These are phyloP conservation scores for Neurospora sp. DNA, from an alignment of 495 filamentous ascomycete genomes.

Conservation along the genomic window DNA sequence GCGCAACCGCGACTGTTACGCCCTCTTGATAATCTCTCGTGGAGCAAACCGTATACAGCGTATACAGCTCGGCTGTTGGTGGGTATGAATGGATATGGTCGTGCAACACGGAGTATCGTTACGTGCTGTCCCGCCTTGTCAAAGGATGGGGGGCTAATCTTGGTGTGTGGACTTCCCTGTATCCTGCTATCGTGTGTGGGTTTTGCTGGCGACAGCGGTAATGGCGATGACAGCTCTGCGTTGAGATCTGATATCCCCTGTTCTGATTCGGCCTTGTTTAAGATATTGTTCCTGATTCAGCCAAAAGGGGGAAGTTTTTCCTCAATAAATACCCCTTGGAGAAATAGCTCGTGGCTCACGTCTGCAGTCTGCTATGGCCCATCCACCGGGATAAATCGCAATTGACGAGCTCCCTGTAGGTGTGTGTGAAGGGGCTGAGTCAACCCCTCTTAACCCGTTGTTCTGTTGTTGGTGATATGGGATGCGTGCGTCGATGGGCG, in stretches of 20 bases:
- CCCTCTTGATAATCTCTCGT: not conserved
- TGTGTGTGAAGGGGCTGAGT: not conserved
- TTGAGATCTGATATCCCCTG: not conserved
- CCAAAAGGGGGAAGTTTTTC: not conserved
- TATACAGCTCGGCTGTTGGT: not conserved
- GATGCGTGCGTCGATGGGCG: not conserved
- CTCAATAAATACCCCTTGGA: not conserved
- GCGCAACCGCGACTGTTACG: not conserved
- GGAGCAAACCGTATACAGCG: not conserved
- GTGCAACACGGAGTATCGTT: not conserved
- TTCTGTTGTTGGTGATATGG: not conserved
- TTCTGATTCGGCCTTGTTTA: not conserved
- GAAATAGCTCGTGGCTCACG: not conserved
- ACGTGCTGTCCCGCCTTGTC: not conserved
- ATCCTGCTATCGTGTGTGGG: not conserved
- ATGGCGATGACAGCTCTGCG: not conserved
- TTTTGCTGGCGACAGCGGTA: not conserved
- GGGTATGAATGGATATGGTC: not conserved
- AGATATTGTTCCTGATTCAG: not conserved
- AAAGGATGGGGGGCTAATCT: not conserved
- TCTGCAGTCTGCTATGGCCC: not conserved
- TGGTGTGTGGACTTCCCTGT: not conserved
- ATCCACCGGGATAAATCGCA: not conserved
- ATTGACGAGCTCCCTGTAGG: not conserved
- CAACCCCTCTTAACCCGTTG: not conserved